These are phyloP conservation scores for Pseudogymnoascus sp. DNA, from an alignment of 2,329 filamentous ascomycete genomes.

Conservation along the genomic window DNA sequence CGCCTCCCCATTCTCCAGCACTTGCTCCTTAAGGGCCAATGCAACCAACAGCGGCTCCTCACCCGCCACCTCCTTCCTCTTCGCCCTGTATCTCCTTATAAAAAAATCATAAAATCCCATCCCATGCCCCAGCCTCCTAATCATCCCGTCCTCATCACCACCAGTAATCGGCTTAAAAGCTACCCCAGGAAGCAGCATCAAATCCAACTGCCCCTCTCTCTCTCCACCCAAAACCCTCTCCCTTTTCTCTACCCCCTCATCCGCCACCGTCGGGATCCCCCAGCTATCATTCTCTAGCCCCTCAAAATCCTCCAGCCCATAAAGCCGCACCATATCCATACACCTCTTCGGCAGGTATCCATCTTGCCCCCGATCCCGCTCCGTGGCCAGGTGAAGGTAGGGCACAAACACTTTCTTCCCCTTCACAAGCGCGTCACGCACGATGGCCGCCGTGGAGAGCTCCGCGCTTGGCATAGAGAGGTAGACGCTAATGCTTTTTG, in stretches of 20 bases:
- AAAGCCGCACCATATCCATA: conserved; percentile 91
- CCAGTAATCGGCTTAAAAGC: conserved; percentile 48
- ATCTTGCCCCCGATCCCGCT: conserved; percentile 23
- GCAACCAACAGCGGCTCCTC: conserved; percentile 57
- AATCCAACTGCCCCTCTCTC: conserved; percentile 52
- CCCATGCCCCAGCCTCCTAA: conserved; percentile 80
- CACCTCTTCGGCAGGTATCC: conserved; percentile 47
- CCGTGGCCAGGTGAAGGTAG: conserved; percentile 62
- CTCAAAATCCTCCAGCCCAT: conserved; percentile 67
- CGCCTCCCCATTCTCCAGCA: conserved; percentile 50
- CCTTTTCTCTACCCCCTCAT: conserved; percentile 54
- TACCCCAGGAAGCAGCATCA: conserved; percentile 87
- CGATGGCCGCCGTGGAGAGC: conserved; percentile 73
- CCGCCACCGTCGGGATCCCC: conserved; percentile 83
- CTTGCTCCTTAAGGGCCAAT: conserved; percentile 77
- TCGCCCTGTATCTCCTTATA: conserved; percentile 59
- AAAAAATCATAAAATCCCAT: conserved; percentile 98
- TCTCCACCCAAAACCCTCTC: conserved; percentile 61
- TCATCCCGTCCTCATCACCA: conserved; percentile 48
- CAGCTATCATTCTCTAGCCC: conserved; percentile 70
- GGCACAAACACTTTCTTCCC: conserved; percentile 89
- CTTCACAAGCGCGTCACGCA: conserved; percentile 64
- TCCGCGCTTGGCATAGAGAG: conserved; percentile 87
- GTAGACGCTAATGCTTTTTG: conserved; percentile 73
- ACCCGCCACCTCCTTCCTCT: conserved; percentile 47